Conservation (phyloP, 2,329 filamentous ascomycete genomes). For the Fusarium burgessii region DNA sequence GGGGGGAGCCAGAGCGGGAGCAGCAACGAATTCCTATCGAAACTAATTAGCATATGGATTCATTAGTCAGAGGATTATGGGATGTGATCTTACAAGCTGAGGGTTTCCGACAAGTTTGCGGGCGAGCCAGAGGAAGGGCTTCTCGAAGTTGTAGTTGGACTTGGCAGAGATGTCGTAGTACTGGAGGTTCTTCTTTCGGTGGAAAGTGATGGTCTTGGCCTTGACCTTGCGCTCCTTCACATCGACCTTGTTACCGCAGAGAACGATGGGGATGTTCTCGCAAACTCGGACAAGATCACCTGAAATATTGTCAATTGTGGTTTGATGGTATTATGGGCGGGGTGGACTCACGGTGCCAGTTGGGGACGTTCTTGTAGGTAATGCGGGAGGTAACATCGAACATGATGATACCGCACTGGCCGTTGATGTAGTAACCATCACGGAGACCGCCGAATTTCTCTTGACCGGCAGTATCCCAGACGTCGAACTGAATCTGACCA, state of each 20-base stretch:
- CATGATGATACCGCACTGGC: slow-evolving; percentile 99
- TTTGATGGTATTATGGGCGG: background rate
- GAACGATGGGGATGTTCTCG: slow-evolving; percentile 98
- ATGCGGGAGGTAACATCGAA: slow-evolving; percentile 99
- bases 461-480: slow-evolving; percentile 99
- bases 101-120: slow-evolving; percentile 98
- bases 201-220: slow-evolving; percentile 99
- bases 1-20: slow-evolving; percentile 92
- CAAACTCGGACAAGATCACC: slow-evolving; percentile 98
- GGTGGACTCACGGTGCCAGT: slow-evolving; percentile 95
- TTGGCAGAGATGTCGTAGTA: slow-evolving; percentile 99
- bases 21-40: slow-evolving; percentile 91
- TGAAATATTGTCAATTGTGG: slow-evolving; percentile 53
- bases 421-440: slow-evolving; percentile 99
- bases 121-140: slow-evolving; percentile 99
- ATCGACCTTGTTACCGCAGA: slow-evolving; percentile 99
- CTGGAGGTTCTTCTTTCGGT: slow-evolving; percentile 99
- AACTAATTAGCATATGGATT: slow-evolving; percentile 44
- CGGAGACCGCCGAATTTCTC: slow-evolving; percentile 99
- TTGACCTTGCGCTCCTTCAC: slow-evolving; percentile 99
- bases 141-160: slow-evolving; percentile 99
- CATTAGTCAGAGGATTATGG: background rate
- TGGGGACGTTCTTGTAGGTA: slow-evolving; percentile 99
- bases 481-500: slow-evolving; percentile 97
- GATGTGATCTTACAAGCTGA: slow-evolving; percentile 41